phyloP scores from a whole-genome alignment of 73 alveolate species.

The Paramecium pentaurelia region DNA sequence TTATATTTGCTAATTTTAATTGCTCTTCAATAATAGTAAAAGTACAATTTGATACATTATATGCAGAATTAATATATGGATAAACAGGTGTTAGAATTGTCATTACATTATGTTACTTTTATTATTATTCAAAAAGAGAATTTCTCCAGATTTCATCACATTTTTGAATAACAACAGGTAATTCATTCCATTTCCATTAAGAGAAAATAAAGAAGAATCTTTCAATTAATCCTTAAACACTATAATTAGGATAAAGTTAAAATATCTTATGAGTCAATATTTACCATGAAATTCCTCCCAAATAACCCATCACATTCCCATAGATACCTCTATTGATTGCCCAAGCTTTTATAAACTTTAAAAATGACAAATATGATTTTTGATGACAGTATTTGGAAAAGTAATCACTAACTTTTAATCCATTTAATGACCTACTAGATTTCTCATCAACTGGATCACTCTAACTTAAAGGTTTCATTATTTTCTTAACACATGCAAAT shows the following conservation, averaged over 20 bases:
- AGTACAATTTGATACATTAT: constrained; percentile 81
- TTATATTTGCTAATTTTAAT: constrained; percentile 74
- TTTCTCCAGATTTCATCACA: constrained; percentile 72
- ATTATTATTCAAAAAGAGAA: constrained; percentile 56
- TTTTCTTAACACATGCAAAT: constrained; percentile 70
- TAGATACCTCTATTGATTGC: constrained; percentile 95
- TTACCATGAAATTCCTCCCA: constrained; percentile 97
- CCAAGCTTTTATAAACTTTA: constrained; percentile 93
- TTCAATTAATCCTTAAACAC: constrained; percentile 79
- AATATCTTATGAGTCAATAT: constrained; percentile 90
- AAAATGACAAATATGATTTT: constrained; percentile 77
- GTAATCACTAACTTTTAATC: constrained; percentile 90
- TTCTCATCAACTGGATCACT: constrained; percentile 67
- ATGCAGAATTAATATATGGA: constrained; percentile 94
- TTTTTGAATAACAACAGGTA: constrained; percentile 86
- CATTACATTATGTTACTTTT: constrained; percentile 59
- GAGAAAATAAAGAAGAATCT: constrained; percentile 85
- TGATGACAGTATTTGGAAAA: constrained; percentile 66
- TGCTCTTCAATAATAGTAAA: constrained; percentile 81
- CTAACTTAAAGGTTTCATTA: background rate
- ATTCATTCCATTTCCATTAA: constrained; percentile 89
- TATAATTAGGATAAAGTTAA: constrained; percentile 81
- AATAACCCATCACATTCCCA: constrained; percentile 92
- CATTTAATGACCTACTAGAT: constrained; percentile 88
- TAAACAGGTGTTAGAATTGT: constrained; percentile 94